A percentile compares a stretch with the other conserved stretches of the same genome.
Evolutionary conservation across 148 eudicot species (phyloP).

Genomic region (Camellia lanceoleosa): DNA sequence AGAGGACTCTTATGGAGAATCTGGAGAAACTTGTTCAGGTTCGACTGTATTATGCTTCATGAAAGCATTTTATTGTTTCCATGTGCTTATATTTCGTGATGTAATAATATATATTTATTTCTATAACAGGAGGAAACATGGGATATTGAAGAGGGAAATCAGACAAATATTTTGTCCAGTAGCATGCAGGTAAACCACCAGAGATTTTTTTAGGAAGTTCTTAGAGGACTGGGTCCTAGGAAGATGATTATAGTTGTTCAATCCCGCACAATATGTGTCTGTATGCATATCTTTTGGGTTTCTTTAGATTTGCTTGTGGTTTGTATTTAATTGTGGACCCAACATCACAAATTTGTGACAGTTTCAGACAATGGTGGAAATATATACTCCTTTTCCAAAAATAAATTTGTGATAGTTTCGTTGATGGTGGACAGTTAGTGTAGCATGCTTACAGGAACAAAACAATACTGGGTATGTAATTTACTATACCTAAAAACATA

Average conservation of each 20-base stretch:
- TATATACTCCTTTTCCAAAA: too few species aligned
- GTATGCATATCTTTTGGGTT: background rate
- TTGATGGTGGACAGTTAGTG: too few species aligned
- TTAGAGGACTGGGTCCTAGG: background rate
- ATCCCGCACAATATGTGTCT: background rate
- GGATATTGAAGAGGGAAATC: conserved; percentile 98
- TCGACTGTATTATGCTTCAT: conserved; percentile 2
- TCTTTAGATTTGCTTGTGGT: background rate
- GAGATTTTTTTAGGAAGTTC: background rate
- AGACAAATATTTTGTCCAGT: conserved; percentile 89
- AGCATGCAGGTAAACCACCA: conserved; percentile 81
- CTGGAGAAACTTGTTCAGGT: conserved; percentile 98
- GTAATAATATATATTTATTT: background rate
- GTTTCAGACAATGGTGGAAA: background rate
- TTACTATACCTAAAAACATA: too few species aligned
- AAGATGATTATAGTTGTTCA: background rate
- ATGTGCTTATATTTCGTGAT: conserved; percentile 6
- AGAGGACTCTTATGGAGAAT: conserved; percentile 92
- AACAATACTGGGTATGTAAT: too few species aligned
- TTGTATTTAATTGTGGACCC: background rate
- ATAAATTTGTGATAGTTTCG: too few species aligned
- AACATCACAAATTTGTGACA: background rate
- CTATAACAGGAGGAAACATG: conserved; percentile 87
- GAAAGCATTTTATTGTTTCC: conserved; percentile 3
- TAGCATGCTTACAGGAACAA: too few species aligned